phyloP scores from a whole-genome alignment of 148 eudicot species.

The Rhododendron molle region DNA sequence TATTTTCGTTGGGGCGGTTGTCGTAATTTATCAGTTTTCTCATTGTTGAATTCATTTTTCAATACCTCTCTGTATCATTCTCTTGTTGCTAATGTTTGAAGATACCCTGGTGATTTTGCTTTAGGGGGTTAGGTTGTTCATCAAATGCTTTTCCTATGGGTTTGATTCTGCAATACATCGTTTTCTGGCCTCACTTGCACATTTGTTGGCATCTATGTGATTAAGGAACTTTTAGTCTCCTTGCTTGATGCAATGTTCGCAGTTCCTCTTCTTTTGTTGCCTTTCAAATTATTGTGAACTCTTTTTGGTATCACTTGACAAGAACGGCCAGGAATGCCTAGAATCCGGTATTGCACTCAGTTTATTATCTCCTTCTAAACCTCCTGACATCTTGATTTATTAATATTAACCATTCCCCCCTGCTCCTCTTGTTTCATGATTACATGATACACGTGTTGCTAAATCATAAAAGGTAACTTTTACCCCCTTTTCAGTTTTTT shows the following conservation, averaged over 20 bases:
- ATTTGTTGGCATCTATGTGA: not conserved
- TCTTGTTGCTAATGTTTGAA: not conserved
- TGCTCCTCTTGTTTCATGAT: constrained; percentile 3
- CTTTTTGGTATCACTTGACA: not conserved
- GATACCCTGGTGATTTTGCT: not conserved
- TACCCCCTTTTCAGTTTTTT: not conserved
- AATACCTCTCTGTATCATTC: not conserved
- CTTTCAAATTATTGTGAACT: not conserved
- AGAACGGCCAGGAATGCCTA: not conserved
- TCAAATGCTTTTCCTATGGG: not conserved
- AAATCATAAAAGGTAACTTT: not conserved
- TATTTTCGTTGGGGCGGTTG: not conserved
- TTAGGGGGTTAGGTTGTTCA: not conserved
- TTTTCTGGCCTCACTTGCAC: not conserved
- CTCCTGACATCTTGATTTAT: not conserved
- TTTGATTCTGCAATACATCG: not conserved
- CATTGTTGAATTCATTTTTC: not conserved
- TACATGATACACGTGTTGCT: not conserved
- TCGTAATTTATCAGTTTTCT: not conserved
- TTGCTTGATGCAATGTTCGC: not conserved
- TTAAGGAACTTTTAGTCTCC: not conserved
- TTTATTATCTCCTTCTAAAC: too few relatives aligned
- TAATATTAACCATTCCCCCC: not conserved
- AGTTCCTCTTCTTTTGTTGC: not conserved
- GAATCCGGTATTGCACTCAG: not conserved